These are phyloP conservation scores for Cubamyces lactineus DNA, from an alignment of 768 basidiomycete species.

Conservation along the genomic window DNA sequence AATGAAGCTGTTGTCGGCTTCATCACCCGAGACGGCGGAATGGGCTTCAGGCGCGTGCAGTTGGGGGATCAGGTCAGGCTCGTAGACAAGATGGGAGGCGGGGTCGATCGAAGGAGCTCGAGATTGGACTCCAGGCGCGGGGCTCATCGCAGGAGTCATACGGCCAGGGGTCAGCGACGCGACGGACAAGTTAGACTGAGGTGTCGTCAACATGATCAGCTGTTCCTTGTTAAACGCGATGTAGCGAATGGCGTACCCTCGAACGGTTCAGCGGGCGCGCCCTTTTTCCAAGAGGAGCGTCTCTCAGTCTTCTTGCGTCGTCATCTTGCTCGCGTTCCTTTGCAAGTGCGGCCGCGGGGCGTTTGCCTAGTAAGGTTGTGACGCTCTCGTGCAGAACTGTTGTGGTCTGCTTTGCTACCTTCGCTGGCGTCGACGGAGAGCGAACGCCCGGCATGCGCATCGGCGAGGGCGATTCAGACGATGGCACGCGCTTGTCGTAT, in stretches of 20 bases:
- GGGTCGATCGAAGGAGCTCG: neutral
- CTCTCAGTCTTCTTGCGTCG: constrained; percentile 12
- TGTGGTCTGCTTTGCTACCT: constrained; percentile 41
- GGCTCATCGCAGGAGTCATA: neutral
- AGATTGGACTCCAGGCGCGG: neutral
- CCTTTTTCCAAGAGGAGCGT: constrained; percentile 38
- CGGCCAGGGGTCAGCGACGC: neutral
- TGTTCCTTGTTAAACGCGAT: neutral
- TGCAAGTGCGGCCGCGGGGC: constrained; percentile 38
- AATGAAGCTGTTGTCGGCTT: constrained; percentile 31
- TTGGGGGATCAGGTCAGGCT: neutral
- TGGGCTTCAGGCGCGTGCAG: constrained; percentile 27
- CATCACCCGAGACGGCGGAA: constrained; percentile 12
- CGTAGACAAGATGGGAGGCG: neutral
- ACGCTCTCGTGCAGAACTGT: constrained; percentile 71
- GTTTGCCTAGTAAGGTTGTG: constrained; percentile 70
- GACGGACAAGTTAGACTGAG: constrained; percentile 16
- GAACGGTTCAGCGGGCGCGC: constrained; percentile 41
- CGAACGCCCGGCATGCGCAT: constrained; percentile 40
- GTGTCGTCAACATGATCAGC: neutral
- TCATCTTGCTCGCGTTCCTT: constrained; percentile 31
- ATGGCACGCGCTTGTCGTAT: constrained; percentile 48
- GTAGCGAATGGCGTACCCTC: constrained; percentile 33
- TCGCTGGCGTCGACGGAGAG: constrained; percentile 24
- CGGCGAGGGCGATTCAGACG: constrained; percentile 54